Percentiles rank a stretch among this genome's conserved stretches.
phyloP scores from a whole-genome alignment of 2,329 filamentous ascomycete species.

The Cercospora sp. region DNA sequence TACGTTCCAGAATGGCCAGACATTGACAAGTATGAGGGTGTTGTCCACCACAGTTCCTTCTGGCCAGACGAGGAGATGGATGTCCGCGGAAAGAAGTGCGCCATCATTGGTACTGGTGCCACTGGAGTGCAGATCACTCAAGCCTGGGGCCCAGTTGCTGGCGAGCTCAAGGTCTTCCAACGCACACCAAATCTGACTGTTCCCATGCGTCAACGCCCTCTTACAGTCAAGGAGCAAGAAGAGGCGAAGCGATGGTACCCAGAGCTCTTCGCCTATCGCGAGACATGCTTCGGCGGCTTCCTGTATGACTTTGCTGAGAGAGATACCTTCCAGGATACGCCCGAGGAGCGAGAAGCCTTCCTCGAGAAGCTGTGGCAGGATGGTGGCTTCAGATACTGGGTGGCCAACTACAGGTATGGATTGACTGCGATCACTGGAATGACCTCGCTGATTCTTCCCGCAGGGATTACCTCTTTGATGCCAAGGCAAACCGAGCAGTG shows the following conservation, averaged over 20 bases:
- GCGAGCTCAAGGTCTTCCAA: conserved; percentile 27
- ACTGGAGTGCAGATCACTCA: conserved; percentile 43
- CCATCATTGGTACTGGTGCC: conserved; percentile 45
- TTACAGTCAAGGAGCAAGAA: conserved; percentile 55
- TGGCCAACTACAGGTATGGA: conserved; percentile 21
- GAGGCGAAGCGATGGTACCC: conserved; percentile 45
- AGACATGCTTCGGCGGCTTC: conserved; percentile 60
- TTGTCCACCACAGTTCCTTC: conserved; percentile 43
- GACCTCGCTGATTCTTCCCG: not conserved
- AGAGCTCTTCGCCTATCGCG: conserved; percentile 48
- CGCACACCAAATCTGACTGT: conserved; percentile 19
- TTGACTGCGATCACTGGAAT: not conserved
- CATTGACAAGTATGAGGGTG: conserved; percentile 43
- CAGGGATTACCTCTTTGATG: conserved; percentile 15
- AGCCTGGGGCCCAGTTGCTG: conserved; percentile 24
- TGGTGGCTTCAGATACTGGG: conserved; percentile 26
- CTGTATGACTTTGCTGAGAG: conserved; percentile 56
- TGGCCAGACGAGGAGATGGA: conserved; percentile 39
- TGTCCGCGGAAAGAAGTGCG: conserved; percentile 40
- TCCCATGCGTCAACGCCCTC: conserved; percentile 51
- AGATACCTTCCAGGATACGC: conserved; percentile 51
- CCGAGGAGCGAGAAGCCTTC: conserved; percentile 44
- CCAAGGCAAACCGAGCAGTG: conserved; percentile 23
- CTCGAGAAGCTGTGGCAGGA: conserved; percentile 25
- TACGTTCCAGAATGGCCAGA: conserved; percentile 42